Conservation (phyloP, 192 early-diverging fungal genomes). For the Backusella parvicylindrica region DNA sequence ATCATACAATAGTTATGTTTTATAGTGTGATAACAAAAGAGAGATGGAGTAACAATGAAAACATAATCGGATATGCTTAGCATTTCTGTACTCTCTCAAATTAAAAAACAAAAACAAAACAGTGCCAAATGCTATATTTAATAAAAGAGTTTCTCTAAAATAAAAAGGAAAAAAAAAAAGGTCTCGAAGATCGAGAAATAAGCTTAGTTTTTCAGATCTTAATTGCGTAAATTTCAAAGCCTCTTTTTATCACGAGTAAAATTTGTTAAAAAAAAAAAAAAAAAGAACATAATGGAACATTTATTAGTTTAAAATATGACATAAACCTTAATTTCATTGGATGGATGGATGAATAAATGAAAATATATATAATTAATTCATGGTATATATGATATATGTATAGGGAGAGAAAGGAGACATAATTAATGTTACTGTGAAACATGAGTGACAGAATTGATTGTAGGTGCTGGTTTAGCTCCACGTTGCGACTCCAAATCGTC, state of each 20-base stretch:
- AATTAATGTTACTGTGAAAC: constrained; percentile 9
- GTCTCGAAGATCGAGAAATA: neutral
- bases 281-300: neutral
- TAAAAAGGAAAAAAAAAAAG: neutral
- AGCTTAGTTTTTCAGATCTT: neutral
- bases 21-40: neutral
- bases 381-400: neutral
- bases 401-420: neutral
- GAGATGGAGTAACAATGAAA: neutral
- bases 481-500: constrained; percentile 9
- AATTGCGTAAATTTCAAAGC: neutral
- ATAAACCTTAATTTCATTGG: neutral
- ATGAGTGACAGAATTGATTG: neutral
- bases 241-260: neutral
- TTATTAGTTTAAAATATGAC: neutral
- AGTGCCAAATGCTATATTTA: too few species aligned
- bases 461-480: neutral
- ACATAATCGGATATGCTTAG: neutral
- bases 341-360: neutral
- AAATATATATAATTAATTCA: neutral
- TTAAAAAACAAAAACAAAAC: too few species aligned
- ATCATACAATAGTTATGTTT: too few species aligned
- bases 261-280: neutral
- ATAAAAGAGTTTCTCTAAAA: neutral
- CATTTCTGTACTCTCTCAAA: neutral